Conservation (phyloP, 2,329 filamentous ascomycete species). For the Fusarium protoensiforme region DNA sequence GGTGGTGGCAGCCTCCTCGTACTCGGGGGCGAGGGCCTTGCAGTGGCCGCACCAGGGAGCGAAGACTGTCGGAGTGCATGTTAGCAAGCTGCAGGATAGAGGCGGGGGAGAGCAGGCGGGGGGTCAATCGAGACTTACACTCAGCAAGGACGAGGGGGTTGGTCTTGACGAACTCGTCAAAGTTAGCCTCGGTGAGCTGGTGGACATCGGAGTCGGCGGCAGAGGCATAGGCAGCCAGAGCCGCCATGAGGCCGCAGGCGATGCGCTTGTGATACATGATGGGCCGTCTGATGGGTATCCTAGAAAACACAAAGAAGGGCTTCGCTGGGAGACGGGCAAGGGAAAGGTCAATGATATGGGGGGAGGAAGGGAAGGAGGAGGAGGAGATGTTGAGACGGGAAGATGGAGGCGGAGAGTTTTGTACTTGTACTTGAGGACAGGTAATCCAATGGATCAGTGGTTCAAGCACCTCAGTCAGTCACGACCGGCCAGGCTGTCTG, state of each 20-base stretch:
- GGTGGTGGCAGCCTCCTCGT: conserved; percentile 85
- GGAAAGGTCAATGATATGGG: conserved; percentile 24
- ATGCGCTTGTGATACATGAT: conserved; percentile 63
- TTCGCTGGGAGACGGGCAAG: conserved; percentile 32
- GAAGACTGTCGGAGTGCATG: conserved; percentile 71
- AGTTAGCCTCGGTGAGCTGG: conserved; percentile 86
- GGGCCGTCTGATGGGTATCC: conserved; percentile 39
- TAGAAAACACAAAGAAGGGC: conserved; percentile 37
- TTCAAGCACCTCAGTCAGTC: conserved; percentile 10
- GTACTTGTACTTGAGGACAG: conserved; percentile 45
- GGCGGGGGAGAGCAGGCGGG: not conserved
- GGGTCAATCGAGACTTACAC: conserved; percentile 70
- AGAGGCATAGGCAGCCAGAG: conserved; percentile 67
- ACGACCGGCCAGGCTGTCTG: not conserved
- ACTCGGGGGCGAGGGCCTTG: conserved; percentile 96
- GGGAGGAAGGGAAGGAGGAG: conserved; percentile 28
- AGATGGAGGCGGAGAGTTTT: conserved; percentile 49
- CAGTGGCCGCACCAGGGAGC: conserved; percentile 98
- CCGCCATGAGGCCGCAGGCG: conserved; percentile 65
- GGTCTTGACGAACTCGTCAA: conserved; percentile 84
- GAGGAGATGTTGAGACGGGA: conserved; percentile 30
- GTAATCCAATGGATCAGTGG: conserved; percentile 24
- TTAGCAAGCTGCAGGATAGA: conserved; percentile 47
- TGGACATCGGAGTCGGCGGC: conserved; percentile 82
- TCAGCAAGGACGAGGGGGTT: conserved; percentile 94